Evolutionary conservation across 2,329 filamentous ascomycete genomes (phyloP).

Genomic region (Colletotrichum sublineola): DNA sequence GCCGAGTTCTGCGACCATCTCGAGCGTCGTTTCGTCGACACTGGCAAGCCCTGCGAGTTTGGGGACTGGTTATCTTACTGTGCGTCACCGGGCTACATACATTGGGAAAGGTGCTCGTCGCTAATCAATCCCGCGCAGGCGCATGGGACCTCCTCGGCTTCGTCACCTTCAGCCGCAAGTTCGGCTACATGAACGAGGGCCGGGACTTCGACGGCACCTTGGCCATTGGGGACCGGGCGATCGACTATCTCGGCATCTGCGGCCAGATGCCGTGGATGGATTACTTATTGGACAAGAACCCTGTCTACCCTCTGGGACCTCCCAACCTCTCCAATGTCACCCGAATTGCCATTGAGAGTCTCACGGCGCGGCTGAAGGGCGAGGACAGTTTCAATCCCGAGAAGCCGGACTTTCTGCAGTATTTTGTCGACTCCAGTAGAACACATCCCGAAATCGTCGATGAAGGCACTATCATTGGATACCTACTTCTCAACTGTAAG

Average conservation of each 20-base stretch:
- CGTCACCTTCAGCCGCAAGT: slow-evolving; percentile 55
- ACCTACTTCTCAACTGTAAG: slow-evolving; percentile 49
- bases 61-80: slow-evolving; percentile 47
- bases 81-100: slow-evolving; percentile 29
- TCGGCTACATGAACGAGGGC: slow-evolving; percentile 57
- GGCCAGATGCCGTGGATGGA: slow-evolving; percentile 48
- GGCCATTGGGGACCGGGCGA: slow-evolving; percentile 45
- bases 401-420: slow-evolving; percentile 49
- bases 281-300: slow-evolving; percentile 49
- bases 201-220: slow-evolving; percentile 56
- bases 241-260: slow-evolving; percentile 52
- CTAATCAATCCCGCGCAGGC: slow-evolving; percentile 35
- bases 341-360: slow-evolving; percentile 42
- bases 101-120: background rate
- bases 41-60: slow-evolving; percentile 40
- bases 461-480: slow-evolving; percentile 49
- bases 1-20: slow-evolving; percentile 48
- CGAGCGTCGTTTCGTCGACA: slow-evolving; percentile 49
- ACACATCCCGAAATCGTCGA: slow-evolving; percentile 53
- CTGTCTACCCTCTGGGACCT: slow-evolving; percentile 46
- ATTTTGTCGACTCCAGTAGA: slow-evolving; percentile 53
- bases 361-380: slow-evolving; percentile 40
- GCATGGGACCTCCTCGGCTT: slow-evolving; percentile 59
- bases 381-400: slow-evolving; percentile 33
- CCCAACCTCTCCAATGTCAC: slow-evolving; percentile 45